Conservation (phyloP, 148 eudicot genomes). For the Pouteria glomerata region DNA sequence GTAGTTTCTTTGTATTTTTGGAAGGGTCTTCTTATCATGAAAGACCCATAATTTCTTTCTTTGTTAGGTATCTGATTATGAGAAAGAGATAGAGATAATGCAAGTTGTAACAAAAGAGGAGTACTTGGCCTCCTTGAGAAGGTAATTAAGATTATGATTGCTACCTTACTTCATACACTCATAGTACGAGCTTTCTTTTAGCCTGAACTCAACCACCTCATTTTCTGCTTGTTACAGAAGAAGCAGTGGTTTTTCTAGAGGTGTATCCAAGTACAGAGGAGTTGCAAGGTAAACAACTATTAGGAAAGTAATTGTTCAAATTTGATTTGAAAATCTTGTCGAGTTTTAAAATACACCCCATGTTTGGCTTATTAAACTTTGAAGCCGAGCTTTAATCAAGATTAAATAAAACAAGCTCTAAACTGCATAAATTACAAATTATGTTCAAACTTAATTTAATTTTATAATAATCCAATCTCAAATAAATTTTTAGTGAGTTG, state of each 20-base stretch:
- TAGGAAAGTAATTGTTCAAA: too few relatives aligned
- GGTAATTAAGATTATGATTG: conserved; percentile 11
- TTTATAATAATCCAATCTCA: too few relatives aligned
- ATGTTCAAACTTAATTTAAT: too few relatives aligned
- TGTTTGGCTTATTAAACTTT: too few relatives aligned
- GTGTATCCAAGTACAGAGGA: conserved; percentile 76
- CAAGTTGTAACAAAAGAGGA: conserved; percentile 35
- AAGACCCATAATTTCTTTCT: not conserved
- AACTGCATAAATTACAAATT: too few relatives aligned
- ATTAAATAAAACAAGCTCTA: too few relatives aligned
- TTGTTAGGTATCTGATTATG: conserved; percentile 29
- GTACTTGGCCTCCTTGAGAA: conserved; percentile 39
- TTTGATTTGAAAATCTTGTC: too few relatives aligned
- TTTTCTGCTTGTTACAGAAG: conserved; percentile 28
- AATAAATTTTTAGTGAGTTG: too few relatives aligned
- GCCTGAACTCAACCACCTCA: not conserved
- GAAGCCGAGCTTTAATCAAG: too few relatives aligned
- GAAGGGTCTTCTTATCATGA: not conserved
- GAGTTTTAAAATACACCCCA: too few relatives aligned
- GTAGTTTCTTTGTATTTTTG: not conserved
- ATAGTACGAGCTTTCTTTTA: not conserved
- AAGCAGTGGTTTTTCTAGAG: conserved; percentile 78
- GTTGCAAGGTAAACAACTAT: conserved; percentile 79
- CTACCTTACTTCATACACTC: not conserved
- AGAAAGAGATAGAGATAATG: conserved; percentile 37